A percentile compares a stretch with the other conserved stretches of the same genome.
phyloP scores from a whole-genome alignment of 2,329 filamentous ascomycete species.

The Anthostomella pinea region DNA sequence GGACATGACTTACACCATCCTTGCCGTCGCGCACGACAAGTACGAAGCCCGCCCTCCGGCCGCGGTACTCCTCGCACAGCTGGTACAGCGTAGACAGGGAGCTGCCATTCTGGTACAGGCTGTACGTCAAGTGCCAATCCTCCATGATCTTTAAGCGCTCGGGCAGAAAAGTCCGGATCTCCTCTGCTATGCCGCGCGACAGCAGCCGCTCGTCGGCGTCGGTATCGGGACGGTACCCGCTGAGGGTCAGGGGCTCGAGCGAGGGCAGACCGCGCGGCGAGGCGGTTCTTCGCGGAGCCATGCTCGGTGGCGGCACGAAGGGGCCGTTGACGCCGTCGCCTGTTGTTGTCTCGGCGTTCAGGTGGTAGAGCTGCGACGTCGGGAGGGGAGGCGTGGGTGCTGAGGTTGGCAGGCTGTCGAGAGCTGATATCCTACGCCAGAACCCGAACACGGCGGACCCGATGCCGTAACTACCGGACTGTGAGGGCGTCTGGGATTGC shows the following conservation, averaged over 20 bases:
- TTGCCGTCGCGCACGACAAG: conserved; percentile 78
- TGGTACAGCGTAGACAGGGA: conserved; percentile 84
- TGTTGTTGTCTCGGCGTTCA: conserved; percentile 13
- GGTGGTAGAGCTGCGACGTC: conserved; percentile 22
- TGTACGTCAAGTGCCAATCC: conserved; percentile 83
- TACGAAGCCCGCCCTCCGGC: conserved; percentile 79
- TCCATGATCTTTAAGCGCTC: conserved; percentile 83
- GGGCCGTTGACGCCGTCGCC: conserved; percentile 55
- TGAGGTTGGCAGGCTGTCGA: conserved; percentile 31
- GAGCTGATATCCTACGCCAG: conserved; percentile 63
- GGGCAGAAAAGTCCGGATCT: conserved; percentile 86
- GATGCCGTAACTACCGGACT: conserved; percentile 22
- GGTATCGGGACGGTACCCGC: conserved; percentile 63
- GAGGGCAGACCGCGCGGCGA: conserved; percentile 87
- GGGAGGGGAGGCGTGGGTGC: conserved; percentile 17
- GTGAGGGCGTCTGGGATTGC: conserved; percentile 4
- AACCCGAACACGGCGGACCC: conserved; percentile 48
- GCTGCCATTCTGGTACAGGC: conserved; percentile 86
- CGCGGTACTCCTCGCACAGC: conserved; percentile 65
- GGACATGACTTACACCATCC: conserved; percentile 60
- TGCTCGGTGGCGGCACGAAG: conserved; percentile 41
- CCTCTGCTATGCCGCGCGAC: conserved; percentile 74
- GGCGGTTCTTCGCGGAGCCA: conserved; percentile 54
- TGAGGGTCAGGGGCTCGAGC: conserved; percentile 73
- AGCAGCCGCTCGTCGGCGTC: conserved; percentile 63